Evolutionary conservation across 2,329 filamentous ascomycete species (phyloP).

Genomic region (Epicoccum sorghinum): DNA sequence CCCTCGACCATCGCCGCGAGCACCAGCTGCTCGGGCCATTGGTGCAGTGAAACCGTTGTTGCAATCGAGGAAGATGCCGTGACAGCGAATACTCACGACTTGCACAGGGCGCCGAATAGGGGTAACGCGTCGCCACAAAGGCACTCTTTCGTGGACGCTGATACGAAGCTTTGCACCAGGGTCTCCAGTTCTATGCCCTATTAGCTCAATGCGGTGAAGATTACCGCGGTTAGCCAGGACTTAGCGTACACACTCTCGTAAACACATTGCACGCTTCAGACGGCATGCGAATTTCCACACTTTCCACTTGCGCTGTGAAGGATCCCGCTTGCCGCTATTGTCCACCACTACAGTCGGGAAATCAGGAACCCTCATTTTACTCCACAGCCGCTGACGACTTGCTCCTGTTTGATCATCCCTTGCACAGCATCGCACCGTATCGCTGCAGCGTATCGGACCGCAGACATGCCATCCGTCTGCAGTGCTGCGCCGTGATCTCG

Average conservation of each 20-base stretch:
- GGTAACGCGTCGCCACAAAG: conserved; percentile 15
- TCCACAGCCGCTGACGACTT: conserved; percentile 2
- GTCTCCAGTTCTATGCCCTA: background rate
- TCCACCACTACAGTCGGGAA: background rate
- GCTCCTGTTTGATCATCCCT: conserved; percentile 26
- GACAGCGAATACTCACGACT: conserved; percentile 3
- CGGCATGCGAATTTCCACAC: conserved; percentile 14
- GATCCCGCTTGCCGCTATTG: background rate
- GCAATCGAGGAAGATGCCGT: conserved; percentile 8
- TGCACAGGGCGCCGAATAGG: conserved; percentile 14
- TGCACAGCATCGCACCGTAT: conserved; percentile 8
- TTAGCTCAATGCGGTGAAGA: conserved; percentile 5
- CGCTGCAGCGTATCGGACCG: conserved; percentile 10
- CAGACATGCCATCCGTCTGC: background rate
- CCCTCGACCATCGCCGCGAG: conserved; percentile 1
- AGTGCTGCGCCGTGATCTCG: background rate
- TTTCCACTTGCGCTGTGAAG: too few relatives aligned
- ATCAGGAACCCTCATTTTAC: background rate
- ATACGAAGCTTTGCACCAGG: conserved; percentile 4
- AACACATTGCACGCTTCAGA: conserved; percentile 7
- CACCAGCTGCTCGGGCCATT: background rate
- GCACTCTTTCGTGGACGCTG: conserved; percentile 1
- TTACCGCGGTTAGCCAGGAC: background rate
- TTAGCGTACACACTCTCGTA: conserved; percentile 7
- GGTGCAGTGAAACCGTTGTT: background rate